Conservation (phyloP, 2,329 filamentous ascomycete species). For the Aphanoascus verrucosus region DNA sequence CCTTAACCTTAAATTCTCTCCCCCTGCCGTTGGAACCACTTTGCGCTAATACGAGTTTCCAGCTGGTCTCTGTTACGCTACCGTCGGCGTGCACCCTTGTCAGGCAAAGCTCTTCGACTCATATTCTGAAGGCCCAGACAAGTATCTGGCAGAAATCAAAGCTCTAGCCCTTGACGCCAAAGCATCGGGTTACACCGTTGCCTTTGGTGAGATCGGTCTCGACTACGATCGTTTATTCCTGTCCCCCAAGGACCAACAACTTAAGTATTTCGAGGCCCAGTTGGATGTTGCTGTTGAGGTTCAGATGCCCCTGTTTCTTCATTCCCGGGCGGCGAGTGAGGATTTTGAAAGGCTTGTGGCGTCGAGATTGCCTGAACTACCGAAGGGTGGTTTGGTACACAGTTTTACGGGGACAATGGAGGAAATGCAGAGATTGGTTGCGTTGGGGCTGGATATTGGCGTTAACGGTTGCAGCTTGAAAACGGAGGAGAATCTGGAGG, state of each 20-base stretch:
- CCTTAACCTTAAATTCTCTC: background rate
- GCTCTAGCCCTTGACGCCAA: constrained; percentile 53
- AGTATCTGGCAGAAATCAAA: constrained; percentile 48
- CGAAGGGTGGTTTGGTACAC: constrained; percentile 75
- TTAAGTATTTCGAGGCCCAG: constrained; percentile 76
- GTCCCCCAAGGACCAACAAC: constrained; percentile 65
- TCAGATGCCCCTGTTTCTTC: constrained; percentile 79
- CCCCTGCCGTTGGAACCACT: constrained; percentile 10
- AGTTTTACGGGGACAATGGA: constrained; percentile 82
- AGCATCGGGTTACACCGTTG: constrained; percentile 51
- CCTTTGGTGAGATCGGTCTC: constrained; percentile 89
- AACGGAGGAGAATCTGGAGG: constrained; percentile 77
- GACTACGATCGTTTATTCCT: constrained; percentile 90
- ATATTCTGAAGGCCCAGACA: constrained; percentile 37
- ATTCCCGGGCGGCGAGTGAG: constrained; percentile 73
- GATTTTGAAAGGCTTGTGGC: constrained; percentile 71
- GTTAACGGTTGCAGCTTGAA: constrained; percentile 96
- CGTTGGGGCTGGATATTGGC: constrained; percentile 77
- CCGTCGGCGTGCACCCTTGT: constrained; percentile 90
- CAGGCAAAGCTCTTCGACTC: constrained; percentile 66
- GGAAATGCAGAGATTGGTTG: constrained; percentile 72
- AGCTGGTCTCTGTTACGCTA: constrained; percentile 78
- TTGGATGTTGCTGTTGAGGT: constrained; percentile 65
- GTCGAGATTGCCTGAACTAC: constrained; percentile 52
- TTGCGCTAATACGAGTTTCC: constrained; percentile 8